Conservation (phyloP, 805 yeast species). For the Kodamaea sagamina region DNA sequence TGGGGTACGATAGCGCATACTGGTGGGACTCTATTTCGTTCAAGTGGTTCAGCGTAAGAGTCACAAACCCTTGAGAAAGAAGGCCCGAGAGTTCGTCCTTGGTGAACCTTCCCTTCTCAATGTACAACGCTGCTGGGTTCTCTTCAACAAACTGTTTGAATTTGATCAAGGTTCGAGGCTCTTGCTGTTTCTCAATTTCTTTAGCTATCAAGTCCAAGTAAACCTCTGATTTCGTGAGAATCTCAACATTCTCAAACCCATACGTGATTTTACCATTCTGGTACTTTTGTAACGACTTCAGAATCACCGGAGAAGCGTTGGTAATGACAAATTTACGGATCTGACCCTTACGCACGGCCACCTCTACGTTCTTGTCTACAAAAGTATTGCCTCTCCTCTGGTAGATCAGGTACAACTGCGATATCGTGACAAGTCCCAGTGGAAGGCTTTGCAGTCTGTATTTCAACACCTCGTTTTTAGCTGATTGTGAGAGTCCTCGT, state of each 20-base stretch:
- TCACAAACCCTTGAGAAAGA: constrained; percentile 44
- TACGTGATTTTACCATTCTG: constrained; percentile 41
- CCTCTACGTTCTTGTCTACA: constrained; percentile 49
- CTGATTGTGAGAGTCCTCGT: constrained; percentile 33
- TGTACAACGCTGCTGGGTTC: constrained; percentile 32
- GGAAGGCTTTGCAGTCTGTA: constrained; percentile 39
- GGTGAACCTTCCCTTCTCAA: constrained; percentile 26
- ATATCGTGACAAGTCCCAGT: constrained; percentile 40
- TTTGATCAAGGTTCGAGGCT: constrained; percentile 19
- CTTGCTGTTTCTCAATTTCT: constrained; percentile 12
- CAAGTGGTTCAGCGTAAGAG: constrained; percentile 47
- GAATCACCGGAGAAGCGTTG: constrained; percentile 48
- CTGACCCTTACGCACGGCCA: constrained; percentile 35
- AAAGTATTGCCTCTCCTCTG: constrained; percentile 47
- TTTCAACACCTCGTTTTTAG: constrained; percentile 39
- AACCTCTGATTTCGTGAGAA: constrained; percentile 29
- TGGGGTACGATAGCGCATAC: constrained; percentile 49
- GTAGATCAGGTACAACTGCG: constrained; percentile 52
- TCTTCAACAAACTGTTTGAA: constrained; percentile 23
- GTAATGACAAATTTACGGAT: constrained; percentile 44
- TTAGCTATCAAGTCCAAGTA: constrained; percentile 25
- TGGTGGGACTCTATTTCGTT: constrained; percentile 41
- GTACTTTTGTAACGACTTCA: constrained; percentile 33
- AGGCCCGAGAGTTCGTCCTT: constrained; percentile 32
- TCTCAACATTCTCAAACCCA: constrained; percentile 46